Evolutionary conservation across 306 rosid species (phyloP).

Genomic region (Inga laurina): DNA sequence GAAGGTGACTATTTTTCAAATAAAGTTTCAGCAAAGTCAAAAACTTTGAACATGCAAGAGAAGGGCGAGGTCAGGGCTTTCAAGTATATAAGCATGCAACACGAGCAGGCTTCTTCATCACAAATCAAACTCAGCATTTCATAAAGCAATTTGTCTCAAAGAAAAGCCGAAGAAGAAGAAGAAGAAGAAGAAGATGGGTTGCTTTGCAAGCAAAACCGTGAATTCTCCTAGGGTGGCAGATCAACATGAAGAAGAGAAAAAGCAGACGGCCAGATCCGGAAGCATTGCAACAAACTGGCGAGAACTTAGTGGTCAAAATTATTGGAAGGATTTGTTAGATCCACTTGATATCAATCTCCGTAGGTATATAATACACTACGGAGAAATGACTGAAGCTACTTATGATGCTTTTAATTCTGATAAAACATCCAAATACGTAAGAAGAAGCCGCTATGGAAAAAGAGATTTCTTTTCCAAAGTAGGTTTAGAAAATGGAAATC

Average conservation of each 20-base stretch:
- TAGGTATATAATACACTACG: not conserved
- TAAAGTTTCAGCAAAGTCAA: not conserved
- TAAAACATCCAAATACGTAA: not conserved
- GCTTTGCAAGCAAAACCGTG: not conserved
- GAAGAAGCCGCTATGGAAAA: not conserved
- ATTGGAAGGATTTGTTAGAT: not conserved
- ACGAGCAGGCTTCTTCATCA: not conserved
- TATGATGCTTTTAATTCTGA: not conserved
- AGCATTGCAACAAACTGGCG: not conserved
- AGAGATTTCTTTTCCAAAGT: not conserved
- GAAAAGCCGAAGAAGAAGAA: not conserved
- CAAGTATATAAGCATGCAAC: not conserved
- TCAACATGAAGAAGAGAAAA: not conserved
- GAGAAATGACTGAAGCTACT: not conserved
- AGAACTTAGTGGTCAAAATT: not conserved
- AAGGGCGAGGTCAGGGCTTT: not conserved
- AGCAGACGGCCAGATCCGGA: constrained; percentile 1
- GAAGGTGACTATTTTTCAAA: not conserved
- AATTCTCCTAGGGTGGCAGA: not conserved
- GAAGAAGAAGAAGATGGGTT: not conserved
- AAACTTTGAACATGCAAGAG: not conserved
- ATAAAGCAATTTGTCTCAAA: not conserved
- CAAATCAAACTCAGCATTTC: not conserved
- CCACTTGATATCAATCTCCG: not conserved
- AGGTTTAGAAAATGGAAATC: not conserved